Base-by-base conservation (phyloP, 2,329 filamentous ascomycete genomes). In the Phyllachora maydis region DNA sequence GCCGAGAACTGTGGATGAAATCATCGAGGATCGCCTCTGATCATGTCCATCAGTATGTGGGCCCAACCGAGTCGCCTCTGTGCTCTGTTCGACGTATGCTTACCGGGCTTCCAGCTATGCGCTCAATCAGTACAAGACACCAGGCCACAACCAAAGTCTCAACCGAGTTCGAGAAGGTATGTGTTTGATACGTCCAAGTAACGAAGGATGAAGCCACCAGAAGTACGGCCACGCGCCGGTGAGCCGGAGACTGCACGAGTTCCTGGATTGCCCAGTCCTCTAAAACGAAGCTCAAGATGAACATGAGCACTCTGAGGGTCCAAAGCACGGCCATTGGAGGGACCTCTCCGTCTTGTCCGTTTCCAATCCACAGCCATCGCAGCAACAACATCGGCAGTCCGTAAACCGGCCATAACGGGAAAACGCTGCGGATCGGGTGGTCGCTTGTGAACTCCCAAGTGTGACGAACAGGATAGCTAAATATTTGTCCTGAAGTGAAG, bases 221-320 rank as follows among this genome's bases (percentile, higher is more conserved):
- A 21, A 90, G 57, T 21, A 90, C 65, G 7, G 82, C 79, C 26
- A 74, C 56, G 35, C 66, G 66, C 32, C 81, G 71, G 38, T 66
- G 58, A 29, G 71, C 70, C 31, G 69, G 69, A 18, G 74, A 75
- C 30, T 71, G 68, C 26, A 93, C 71, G 32, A 95, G 59, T 47
- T 98, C 88, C 53, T 92, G 71, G 28, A 98, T 65, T 8, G 88
- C 88, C 85, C 88, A 95, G 53, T 98, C 88, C 50, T 93, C 82
- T 31, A 98, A 62, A 26, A 98, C 82, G 47, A 98, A 92, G 55
- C 83, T 93, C 43, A 91, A 58, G 24, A 81, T 54, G 51, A 95
- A 92, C 83, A 98, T 95, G 42, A 90, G 61, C 23, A 78, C 60
- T 26, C 88, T 69, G 38, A 95, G 54, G 4, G 75, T 72, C 66